Evolutionary conservation across 768 basidiomycete genomes (phyloP).

Genomic region (Neoboletus magnificus): DNA sequence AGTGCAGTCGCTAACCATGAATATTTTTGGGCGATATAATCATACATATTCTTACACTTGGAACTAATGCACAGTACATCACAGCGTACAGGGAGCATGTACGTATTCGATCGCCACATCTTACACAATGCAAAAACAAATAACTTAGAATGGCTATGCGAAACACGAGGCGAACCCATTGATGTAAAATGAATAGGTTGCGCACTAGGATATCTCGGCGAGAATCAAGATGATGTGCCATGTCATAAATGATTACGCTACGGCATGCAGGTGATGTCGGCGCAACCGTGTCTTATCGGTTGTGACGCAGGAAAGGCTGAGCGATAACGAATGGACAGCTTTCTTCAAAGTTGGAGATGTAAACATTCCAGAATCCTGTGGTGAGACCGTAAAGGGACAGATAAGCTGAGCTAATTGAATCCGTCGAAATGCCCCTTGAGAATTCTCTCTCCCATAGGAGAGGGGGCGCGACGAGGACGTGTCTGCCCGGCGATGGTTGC

Average conservation of each 20-base stretch:
- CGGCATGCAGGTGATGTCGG: slow-evolving; percentile 8
- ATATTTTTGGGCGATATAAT: not conserved
- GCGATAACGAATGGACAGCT: slow-evolving; percentile 6
- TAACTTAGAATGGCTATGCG: slow-evolving; percentile 4
- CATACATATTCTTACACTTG: slow-evolving; percentile 18
- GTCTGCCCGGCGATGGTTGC: slow-evolving; percentile 50
- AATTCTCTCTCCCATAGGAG: slow-evolving; percentile 89
- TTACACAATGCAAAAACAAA: slow-evolving; percentile 4
- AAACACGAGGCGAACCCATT: slow-evolving; percentile 3
- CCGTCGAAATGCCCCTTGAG: slow-evolving; percentile 90
- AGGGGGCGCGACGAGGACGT: slow-evolving; percentile 64
- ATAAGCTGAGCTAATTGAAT: slow-evolving; percentile 55
- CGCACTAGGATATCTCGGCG: slow-evolving; percentile 23
- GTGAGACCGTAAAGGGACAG: not conserved
- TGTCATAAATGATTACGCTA: slow-evolving; percentile 1
- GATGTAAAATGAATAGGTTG: slow-evolving; percentile 13
- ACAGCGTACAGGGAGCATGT: slow-evolving; percentile 3
- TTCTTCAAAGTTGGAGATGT: not conserved
- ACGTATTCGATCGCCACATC: not conserved
- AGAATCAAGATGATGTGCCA: slow-evolving; percentile 1
- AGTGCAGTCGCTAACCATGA: not conserved
- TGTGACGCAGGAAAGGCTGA: not conserved
- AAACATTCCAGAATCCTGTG: slow-evolving; percentile 6
- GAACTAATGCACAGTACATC: slow-evolving; percentile 19
- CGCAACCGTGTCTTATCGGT: slow-evolving; percentile 7